Conservation (phyloP, 495 filamentous ascomycete genomes). For the Penicillium macrosclerotiorum region DNA sequence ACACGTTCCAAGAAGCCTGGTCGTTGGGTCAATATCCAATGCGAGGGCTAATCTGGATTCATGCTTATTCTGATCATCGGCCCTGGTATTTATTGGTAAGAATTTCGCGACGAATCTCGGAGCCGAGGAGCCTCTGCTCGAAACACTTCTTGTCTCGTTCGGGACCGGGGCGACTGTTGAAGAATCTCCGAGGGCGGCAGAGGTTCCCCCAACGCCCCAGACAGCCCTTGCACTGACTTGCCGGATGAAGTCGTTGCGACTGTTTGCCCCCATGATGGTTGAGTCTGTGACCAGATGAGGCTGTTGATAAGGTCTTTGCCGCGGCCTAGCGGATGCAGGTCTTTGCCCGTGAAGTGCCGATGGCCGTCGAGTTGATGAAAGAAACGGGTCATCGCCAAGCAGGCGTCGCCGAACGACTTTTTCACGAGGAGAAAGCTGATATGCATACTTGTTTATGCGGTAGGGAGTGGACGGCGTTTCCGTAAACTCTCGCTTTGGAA, state of each 20-base stretch:
- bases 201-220: constrained; percentile 78
- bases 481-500: constrained; percentile 52
- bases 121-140: constrained; percentile 71
- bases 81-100: constrained; percentile 48
- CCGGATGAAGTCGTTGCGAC: constrained; percentile 13
- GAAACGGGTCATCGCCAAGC: constrained; percentile 66
- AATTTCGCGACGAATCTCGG: constrained; percentile 72
- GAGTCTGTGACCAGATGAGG: constrained; percentile 37
- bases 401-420: constrained; percentile 57
- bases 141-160: constrained; percentile 59
- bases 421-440: constrained; percentile 60
- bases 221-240: constrained; percentile 66
- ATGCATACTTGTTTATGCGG: constrained; percentile 60
- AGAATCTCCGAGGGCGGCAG: constrained; percentile 44
- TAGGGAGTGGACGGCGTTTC: constrained; percentile 53
- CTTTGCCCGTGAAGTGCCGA: constrained; percentile 21
- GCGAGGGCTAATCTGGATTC: constrained; percentile 78
- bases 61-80: constrained; percentile 64
- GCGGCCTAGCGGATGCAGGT: constrained; percentile 17
- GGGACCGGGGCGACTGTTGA: constrained; percentile 52
- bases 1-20: constrained; percentile 53
- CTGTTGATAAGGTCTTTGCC: constrained; percentile 27
- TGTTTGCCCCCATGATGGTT: constrained; percentile 7
- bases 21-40: constrained; percentile 71
- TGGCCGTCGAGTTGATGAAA: constrained; percentile 24